Evolutionary conservation across 352 stramenopile species (phyloP).

Genomic region (Phytopythium sindhum): DNA sequence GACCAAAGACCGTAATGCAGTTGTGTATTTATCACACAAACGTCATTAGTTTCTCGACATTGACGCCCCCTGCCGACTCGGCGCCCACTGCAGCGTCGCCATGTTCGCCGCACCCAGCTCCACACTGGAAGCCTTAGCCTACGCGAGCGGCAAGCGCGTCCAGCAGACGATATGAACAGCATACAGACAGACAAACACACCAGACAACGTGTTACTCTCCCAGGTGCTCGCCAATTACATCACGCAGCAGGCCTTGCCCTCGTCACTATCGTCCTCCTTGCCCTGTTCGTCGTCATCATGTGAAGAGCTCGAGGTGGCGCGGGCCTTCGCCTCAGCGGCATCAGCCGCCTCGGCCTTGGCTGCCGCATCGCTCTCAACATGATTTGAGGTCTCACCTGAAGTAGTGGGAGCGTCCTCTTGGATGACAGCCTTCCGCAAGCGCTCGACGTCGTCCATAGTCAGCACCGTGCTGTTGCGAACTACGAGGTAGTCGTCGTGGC

Average conservation of each 20-base stretch:
- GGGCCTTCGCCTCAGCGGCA: background rate
- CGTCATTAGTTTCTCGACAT: background rate
- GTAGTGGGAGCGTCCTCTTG: background rate
- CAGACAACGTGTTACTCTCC: slow-evolving; percentile 4
- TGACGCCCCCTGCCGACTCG: background rate
- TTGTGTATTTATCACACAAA: slow-evolving; percentile 1
- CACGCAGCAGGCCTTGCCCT: slow-evolving; percentile 11
- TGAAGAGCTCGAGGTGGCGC: background rate
- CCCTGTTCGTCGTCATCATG: background rate
- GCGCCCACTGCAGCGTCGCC: background rate
- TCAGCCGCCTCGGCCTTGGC: background rate
- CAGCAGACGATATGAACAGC: background rate
- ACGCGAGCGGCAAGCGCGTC: background rate
- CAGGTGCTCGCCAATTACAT: background rate
- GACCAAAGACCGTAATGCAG: background rate
- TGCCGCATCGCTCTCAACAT: background rate
- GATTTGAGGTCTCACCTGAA: slow-evolving; percentile 1
- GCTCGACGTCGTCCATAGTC: slow-evolving; percentile 69
- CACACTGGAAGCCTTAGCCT: background rate
- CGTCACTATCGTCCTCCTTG: slow-evolving; percentile 14
- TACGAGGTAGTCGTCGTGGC: slow-evolving; percentile 58
- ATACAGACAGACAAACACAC: slow-evolving; percentile 10
- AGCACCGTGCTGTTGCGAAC: slow-evolving; percentile 80
- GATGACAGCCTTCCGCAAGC: slow-evolving; percentile 45
- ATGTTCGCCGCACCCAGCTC: background rate